Conservation (phyloP, 805 yeast genomes). For the Cyberlindnera maclurae region DNA sequence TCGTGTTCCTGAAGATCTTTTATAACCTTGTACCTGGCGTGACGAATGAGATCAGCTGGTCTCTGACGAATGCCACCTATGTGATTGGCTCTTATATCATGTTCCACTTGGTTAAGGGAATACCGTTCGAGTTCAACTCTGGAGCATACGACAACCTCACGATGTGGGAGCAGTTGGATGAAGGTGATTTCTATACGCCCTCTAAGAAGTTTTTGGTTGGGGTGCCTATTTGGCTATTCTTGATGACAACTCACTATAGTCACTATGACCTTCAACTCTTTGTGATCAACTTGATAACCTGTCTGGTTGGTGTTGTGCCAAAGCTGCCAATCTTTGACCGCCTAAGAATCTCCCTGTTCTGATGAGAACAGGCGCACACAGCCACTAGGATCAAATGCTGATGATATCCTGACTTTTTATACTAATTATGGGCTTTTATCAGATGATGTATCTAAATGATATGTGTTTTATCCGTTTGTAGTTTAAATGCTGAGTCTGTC, state of each 20-base stretch:
- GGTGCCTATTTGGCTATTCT: slow-evolving; percentile 86
- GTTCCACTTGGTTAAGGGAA: slow-evolving; percentile 96
- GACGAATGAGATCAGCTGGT: slow-evolving; percentile 84
- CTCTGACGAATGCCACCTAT: slow-evolving; percentile 84
- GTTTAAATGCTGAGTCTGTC: slow-evolving; percentile 5
- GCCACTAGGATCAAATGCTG: no score
- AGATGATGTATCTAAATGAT: no score
- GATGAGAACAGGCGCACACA: not conserved
- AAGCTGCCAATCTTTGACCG: slow-evolving; percentile 81
- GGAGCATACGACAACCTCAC: slow-evolving; percentile 95
- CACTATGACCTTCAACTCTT: slow-evolving; percentile 77
- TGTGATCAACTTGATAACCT: slow-evolving; percentile 63
- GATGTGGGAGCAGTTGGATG: slow-evolving; percentile 96
- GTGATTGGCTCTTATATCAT: slow-evolving; percentile 88
- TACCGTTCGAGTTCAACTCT: slow-evolving; percentile 93
- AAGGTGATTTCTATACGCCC: slow-evolving; percentile 96
- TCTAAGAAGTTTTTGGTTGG: slow-evolving; percentile 86
- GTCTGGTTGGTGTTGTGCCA: slow-evolving; percentile 84
- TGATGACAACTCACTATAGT: slow-evolving; percentile 85
- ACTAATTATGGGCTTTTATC: no score
- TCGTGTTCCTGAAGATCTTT: slow-evolving; percentile 63
- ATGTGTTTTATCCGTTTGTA: no score
- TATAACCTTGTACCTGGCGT: slow-evolving; percentile 79
- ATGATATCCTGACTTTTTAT: no score
- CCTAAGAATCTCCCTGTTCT: slow-evolving; percentile 46